A percentile compares a stretch with the other conserved stretches of the same genome.
phyloP scores from a whole-genome alignment of 2,329 filamentous ascomycete species.

The Arthroderma sp. region DNA sequence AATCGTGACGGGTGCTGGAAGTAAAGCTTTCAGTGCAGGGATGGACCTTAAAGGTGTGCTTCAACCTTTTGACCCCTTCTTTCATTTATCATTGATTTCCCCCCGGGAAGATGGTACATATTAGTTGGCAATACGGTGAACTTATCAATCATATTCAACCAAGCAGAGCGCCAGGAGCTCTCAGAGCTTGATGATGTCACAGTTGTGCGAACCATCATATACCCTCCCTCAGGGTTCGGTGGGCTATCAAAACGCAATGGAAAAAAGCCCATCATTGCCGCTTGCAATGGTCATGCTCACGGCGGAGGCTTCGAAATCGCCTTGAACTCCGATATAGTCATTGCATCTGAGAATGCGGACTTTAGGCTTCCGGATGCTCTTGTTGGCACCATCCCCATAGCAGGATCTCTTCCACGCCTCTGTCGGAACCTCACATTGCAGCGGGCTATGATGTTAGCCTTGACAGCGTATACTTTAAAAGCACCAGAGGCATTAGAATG shows the following conservation, averaged over 20 bases:
- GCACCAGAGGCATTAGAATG: constrained; percentile 48
- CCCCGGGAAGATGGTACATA: too few relatives aligned
- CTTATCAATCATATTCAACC: not conserved
- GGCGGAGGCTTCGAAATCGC: constrained; percentile 75
- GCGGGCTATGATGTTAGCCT: constrained; percentile 56
- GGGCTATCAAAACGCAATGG: constrained; percentile 44
- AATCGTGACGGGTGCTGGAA: constrained; percentile 31
- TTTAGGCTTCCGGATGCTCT: constrained; percentile 61
- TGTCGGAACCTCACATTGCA: constrained; percentile 51
- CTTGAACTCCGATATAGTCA: constrained; percentile 67
- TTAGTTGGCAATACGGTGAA: not conserved
- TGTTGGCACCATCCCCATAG: constrained; percentile 57
- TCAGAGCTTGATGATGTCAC: constrained; percentile 12
- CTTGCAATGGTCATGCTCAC: constrained; percentile 61
- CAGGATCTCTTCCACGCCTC: constrained; percentile 57
- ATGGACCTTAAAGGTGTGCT: constrained; percentile 31
- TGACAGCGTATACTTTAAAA: constrained; percentile 48
- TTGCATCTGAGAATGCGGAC: constrained; percentile 43
- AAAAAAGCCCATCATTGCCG: constrained; percentile 62
- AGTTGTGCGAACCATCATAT: constrained; percentile 17
- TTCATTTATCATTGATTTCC: too few relatives aligned
- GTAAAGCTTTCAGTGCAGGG: constrained; percentile 33
- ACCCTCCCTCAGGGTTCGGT: constrained; percentile 39
- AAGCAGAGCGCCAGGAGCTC: constrained; percentile 20
- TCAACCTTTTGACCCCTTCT: not conserved